Percentiles rank a stretch among this genome's conserved stretches.
phyloP scores from a whole-genome alignment of 208 protist species.

The Acanthamoeba triangularis region DNA sequence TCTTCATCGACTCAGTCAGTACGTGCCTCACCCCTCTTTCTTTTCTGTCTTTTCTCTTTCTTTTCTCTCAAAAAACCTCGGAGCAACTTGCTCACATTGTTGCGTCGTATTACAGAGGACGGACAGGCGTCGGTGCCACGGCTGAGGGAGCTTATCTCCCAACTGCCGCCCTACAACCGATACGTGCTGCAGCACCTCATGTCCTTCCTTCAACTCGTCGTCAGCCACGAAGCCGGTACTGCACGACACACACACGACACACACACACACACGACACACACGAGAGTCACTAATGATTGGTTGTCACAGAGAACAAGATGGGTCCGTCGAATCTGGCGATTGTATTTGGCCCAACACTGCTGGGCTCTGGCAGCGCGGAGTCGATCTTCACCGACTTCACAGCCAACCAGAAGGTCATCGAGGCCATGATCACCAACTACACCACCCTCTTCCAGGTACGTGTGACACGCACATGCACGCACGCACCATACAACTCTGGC shows the following conservation, averaged over 20 bases:
- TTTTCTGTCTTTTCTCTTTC: too few species aligned
- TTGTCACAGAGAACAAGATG: slow-evolving; percentile 59
- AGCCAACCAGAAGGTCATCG: slow-evolving; percentile 62
- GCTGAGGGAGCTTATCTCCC: not conserved
- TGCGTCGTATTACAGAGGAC: not conserved
- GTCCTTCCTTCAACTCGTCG: slow-evolving; percentile 67
- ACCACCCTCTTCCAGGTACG: slow-evolving; percentile 9
- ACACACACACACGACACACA: too few species aligned
- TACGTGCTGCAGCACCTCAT: slow-evolving; percentile 71
- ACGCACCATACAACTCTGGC: too few species aligned
- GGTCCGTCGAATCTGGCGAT: slow-evolving; percentile 61
- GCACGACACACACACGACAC: too few species aligned
- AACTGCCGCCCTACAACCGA: slow-evolving; percentile 64
- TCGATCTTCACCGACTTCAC: slow-evolving; percentile 63
- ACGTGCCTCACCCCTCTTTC: not conserved
- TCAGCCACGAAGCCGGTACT: slow-evolving; percentile 23
- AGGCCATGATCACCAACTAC: slow-evolving; percentile 56
- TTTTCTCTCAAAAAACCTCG: not conserved
- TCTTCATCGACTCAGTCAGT: slow-evolving; percentile 58
- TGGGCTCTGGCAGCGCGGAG: slow-evolving; percentile 22
- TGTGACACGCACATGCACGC: too few species aligned
- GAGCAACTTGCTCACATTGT: too few species aligned
- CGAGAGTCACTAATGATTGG: not conserved
- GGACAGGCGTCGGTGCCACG: not conserved
- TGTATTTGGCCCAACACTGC: slow-evolving; percentile 45